Evolutionary conservation across 106 monocot genomes (phyloP).

Genomic region (Phalaenopsis aphrodite): DNA sequence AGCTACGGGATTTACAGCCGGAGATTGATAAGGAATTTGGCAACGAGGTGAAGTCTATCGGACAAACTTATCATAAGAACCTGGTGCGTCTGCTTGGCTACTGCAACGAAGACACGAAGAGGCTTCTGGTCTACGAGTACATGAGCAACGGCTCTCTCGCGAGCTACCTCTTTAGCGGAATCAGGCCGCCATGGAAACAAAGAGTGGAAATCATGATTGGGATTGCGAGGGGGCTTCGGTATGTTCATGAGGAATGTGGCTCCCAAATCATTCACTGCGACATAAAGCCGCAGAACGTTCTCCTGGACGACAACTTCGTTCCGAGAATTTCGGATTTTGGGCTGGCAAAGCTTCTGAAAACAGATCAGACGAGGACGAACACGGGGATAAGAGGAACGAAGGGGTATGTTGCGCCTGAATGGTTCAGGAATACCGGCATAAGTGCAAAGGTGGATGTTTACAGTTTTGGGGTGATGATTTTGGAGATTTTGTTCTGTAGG

Average conservation of each 20-base stretch:
- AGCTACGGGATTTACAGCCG: constrained; percentile 17
- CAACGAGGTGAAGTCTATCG: constrained; percentile 41
- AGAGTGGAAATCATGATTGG: constrained; percentile 32
- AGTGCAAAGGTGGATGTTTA: constrained; percentile 58
- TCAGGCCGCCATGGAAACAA: constrained; percentile 26
- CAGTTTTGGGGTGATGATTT: constrained; percentile 67
- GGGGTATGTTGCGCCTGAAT: constrained; percentile 72
- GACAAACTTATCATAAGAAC: constrained; percentile 42
- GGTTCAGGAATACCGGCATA: constrained; percentile 27
- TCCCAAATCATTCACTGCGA: constrained; percentile 36
- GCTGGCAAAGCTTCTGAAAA: constrained; percentile 39
- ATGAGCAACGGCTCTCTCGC: constrained; percentile 50
- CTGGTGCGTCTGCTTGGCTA: constrained; percentile 67
- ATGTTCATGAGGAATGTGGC: constrained; percentile 48
- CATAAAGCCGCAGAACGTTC: constrained; percentile 61
- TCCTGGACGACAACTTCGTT: constrained; percentile 35
- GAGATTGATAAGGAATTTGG: constrained; percentile 43
- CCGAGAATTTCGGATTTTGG: constrained; percentile 52
- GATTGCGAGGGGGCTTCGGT: constrained; percentile 44
- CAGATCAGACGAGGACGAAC: constrained; percentile 33
- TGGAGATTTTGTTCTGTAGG: constrained; percentile 56
- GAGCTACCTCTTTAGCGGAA: constrained; percentile 30
- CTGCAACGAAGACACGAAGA: constrained; percentile 30
- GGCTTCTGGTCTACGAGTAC: constrained; percentile 61
- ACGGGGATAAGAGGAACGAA: constrained; percentile 44